A percentile compares a stretch with the other conserved stretches of the same genome.
phyloP scores from a whole-genome alignment of 1,139 yeast genomes.

The Torulaspora pretoriensis region DNA sequence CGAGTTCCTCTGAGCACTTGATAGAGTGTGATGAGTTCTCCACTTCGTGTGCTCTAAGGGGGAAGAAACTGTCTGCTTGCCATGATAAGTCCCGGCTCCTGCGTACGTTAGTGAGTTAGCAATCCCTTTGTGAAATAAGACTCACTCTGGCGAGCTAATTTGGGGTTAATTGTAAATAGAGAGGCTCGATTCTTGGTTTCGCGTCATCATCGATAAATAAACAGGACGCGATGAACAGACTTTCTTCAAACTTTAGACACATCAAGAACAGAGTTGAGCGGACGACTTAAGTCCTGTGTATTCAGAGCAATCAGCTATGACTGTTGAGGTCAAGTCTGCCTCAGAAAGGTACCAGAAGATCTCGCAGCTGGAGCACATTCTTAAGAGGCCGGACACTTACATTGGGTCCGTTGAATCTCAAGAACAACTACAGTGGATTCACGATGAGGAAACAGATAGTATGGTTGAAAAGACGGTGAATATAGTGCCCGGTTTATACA shows the following conservation, averaged over 20 bases:
- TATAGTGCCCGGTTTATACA: constrained; percentile 92
- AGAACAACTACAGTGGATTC: constrained; percentile 81
- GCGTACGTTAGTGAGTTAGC: no score
- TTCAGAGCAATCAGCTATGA: constrained; percentile 5
- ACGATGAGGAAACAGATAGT: constrained; percentile 60
- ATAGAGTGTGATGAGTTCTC: no score
- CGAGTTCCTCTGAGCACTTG: no score
- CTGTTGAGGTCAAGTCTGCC: constrained; percentile 40
- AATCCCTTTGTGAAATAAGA: no score
- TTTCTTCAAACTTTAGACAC: neutral
- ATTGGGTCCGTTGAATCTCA: constrained; percentile 90
- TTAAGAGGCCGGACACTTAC: constrained; percentile 96
- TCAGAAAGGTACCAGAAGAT: constrained; percentile 90
- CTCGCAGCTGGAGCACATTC: constrained; percentile 91
- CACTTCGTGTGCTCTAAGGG: no score
- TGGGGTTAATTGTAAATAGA: no score
- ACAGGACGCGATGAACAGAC: constrained; percentile 1
- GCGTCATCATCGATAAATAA: constrained; percentile 1
- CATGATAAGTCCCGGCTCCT: no score
- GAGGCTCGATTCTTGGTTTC: no score
- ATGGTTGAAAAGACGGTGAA: constrained; percentile 70
- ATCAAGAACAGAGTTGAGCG: neutral
- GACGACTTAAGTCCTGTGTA: neutral
- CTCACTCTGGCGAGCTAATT: no score
- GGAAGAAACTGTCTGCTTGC: no score